Evolutionary conservation across 2,329 filamentous ascomycete genomes (phyloP).

Genomic region (Bipolaris victoriae): DNA sequence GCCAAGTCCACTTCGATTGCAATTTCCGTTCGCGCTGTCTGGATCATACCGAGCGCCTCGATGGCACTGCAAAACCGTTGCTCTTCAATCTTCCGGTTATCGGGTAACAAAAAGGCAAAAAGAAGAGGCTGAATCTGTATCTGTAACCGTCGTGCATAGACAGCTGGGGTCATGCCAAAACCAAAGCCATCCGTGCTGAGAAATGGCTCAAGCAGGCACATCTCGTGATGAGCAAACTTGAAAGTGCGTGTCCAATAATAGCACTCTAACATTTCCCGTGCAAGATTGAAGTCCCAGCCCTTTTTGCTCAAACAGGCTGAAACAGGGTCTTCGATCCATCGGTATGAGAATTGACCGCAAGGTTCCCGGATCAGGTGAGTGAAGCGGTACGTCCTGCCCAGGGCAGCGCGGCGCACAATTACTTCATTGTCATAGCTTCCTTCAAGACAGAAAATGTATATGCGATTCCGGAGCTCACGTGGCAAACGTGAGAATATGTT

Average conservation of each 20-base stretch:
- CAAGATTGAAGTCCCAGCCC: conserved; percentile 7
- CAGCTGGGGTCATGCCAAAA: conserved; percentile 16
- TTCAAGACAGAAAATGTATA: conserved; percentile 27
- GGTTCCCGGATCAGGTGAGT: conserved; percentile 24
- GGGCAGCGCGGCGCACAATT: conserved; percentile 21
- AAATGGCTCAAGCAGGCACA: conserved; percentile 19
- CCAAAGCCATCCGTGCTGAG: conserved; percentile 18
- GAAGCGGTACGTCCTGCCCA: not conserved
- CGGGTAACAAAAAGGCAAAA: conserved; percentile 9
- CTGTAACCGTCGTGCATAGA: conserved; percentile 20
- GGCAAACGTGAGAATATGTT: conserved; percentile 20
- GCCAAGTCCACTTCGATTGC: conserved; percentile 12
- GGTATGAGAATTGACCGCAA: conserved; percentile 19
- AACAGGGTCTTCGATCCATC: conserved; percentile 28
- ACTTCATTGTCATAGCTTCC: conserved; percentile 29
- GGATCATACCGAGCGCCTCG: conserved; percentile 7
- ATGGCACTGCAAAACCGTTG: conserved; percentile 9
- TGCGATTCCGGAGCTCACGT: conserved; percentile 28
- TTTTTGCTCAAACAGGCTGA: conserved; percentile 4
- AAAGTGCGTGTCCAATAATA: conserved; percentile 31
- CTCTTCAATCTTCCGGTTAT: conserved; percentile 14
- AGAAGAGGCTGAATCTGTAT: conserved; percentile 22
- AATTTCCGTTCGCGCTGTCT: conserved; percentile 14
- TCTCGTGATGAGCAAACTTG: conserved; percentile 28
- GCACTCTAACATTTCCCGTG: conserved; percentile 24